Evolutionary conservation across 1,284 basidiomycete species (phyloP), one percentile per base, ranked within the genome.

Genomic region (Cryptococcus sp.): DNA sequence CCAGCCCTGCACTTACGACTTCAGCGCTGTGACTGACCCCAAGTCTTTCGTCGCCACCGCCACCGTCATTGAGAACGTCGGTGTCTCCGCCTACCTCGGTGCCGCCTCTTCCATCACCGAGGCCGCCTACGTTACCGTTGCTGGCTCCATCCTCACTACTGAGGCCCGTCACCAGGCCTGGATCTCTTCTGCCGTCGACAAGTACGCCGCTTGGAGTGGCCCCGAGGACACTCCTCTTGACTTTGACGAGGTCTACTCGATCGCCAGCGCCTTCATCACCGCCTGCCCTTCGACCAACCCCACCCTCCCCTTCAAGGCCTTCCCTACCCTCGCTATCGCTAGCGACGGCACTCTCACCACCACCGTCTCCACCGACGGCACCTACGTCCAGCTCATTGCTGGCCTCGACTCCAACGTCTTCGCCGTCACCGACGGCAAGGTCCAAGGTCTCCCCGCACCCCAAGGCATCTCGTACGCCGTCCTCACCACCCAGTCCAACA

Each of bases 31-130:
- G 50, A 84, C 82, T 15, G 84, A 87, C 74, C 87, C 89, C 46
- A 58, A 82, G 10, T 87, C 86, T 16, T 89, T 91, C 87, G 81
- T 85, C 41, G 81, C 84, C 6, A 83, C 83, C n/a, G 89, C 89
- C 3, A 87, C 88, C 63, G 78, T 87, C 3, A 84, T 93, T 20
- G 91, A 93, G 80, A 83, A 86, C 62, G 82, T 91, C 54, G 90
- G 91, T 67, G 88, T 91, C 48, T 79, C 82, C 38, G 89, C 89
- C 54, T 93, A 93, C 79, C 83, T 90, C 40, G 90, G 90, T 59
- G 89, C 85, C 52, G 85, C 87, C 7, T 81, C 83, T 54, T 82
- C 88, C 52, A 69, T 76, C 65, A 55, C 67, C 41, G 69, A 78
- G 55, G 51, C 66, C 48, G 65, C 65, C 41, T 70, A 72, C 66